Percentiles rank a stretch among this genome's conserved stretches.
phyloP scores from a whole-genome alignment of 2,329 filamentous ascomycete species.

The Didymella sp. region DNA sequence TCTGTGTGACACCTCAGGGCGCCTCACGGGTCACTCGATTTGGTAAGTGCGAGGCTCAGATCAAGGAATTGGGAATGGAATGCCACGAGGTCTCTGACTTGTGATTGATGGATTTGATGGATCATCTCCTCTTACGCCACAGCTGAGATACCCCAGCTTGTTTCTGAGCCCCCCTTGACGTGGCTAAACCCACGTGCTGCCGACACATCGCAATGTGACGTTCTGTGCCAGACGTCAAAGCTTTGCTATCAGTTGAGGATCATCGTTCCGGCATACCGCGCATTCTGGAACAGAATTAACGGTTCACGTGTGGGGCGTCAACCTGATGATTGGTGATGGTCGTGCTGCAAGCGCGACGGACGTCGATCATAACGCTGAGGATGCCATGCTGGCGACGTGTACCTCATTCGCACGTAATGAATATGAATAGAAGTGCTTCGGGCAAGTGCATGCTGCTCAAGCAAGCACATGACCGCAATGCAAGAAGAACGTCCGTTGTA shows the following conservation, averaged over 20 bases:
- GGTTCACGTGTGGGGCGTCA: not conserved
- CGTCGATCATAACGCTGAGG: not conserved
- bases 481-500: not conserved
- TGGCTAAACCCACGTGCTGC: conserved; percentile 29
- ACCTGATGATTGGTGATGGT: not conserved
- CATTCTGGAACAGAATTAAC: conserved; percentile 1
- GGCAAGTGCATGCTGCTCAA: not conserved
- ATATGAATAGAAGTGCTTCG: not conserved
- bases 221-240: conserved; percentile 11
- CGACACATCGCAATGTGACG: conserved; percentile 19
- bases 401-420: not conserved
- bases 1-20: conserved; percentile 7
- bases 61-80: conserved; percentile 13
- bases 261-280: not conserved
- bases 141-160: conserved; percentile 14
- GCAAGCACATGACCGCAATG: not conserved
- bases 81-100: not conserved
- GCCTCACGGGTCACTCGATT: conserved; percentile 22
- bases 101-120: conserved; percentile 11
- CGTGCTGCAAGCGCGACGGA: not conserved
- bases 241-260: not conserved
- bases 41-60: conserved; percentile 10
- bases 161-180: conserved; percentile 30
- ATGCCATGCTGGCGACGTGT: not conserved
- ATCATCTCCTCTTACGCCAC: conserved; percentile 20